Conservation (phyloP, 805 yeast genomes). For the Saturnispora besseyi region DNA sequence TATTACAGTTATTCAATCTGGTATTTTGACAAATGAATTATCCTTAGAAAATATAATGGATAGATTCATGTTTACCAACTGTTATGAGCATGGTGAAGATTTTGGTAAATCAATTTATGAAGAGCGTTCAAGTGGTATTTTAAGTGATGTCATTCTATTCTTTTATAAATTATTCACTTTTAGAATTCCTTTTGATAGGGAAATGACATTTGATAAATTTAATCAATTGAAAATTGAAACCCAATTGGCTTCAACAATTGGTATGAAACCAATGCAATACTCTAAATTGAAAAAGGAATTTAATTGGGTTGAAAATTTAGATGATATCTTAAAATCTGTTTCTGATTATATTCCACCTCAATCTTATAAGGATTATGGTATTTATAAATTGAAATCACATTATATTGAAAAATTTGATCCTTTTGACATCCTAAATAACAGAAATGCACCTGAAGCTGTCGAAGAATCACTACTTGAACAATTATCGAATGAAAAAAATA, state of each 20-base stretch:
- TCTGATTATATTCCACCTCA: conserved; percentile 56
- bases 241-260: conserved; percentile 41
- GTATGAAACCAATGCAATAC: conserved; percentile 45
- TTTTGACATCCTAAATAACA: conserved; percentile 38
- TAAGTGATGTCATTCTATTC: conserved; percentile 35
- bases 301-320: conserved; percentile 31
- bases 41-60: conserved; percentile 34
- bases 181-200: conserved; percentile 22
- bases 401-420: conserved; percentile 48
- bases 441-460: conserved; percentile 42
- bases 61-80: conserved; percentile 46
- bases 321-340: conserved; percentile 45
- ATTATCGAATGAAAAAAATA: conserved; percentile 31
- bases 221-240: conserved; percentile 26
- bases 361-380: conserved; percentile 60
- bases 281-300: conserved; percentile 33
- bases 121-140: conserved; percentile 37
- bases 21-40: conserved; percentile 29
- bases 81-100: conserved; percentile 12
- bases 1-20: conserved; percentile 38
- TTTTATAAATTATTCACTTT: conserved; percentile 36
- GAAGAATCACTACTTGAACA: conserved; percentile 38
- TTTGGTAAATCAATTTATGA: conserved; percentile 35
- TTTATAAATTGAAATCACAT: conserved; percentile 46
- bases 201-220: conserved; percentile 11